Base-by-base conservation (phyloP, 1,139 yeast species). In the Keqinozyma sinolaborantium region DNA sequence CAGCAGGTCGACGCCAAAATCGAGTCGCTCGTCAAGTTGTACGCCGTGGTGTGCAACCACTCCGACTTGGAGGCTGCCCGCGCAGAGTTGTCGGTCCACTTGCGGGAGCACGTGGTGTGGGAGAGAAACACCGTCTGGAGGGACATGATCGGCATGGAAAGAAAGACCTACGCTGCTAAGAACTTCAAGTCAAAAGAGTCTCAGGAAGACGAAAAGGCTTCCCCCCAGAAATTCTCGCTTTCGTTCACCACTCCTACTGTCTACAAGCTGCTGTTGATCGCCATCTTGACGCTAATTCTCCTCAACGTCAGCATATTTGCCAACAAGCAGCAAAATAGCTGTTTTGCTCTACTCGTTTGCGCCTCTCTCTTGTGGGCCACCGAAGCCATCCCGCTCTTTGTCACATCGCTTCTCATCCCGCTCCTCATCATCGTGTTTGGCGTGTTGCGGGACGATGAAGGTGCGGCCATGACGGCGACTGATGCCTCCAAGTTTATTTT, bases 71-170 rank as follows among this genome's bases (percentile, higher is more conserved):
- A 69, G 34, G 45, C 60, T 12, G 69, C 77, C 4, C 63, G 57
- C 39, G 48, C 60, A 9, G 81, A 76, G 44, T 61, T 81, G 41
- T 76, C 79, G 31, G 70, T 81, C 4, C 79, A 73, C 45, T 60
- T 81, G 38, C 71, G 84, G 49, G 87, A 81, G 41, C 85, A 79
- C 48, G 82, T 81, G 31, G 85, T 81, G 7, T 81, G 86, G 83
- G 86, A 80, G 52, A 66, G 86, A 57, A 77, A 79, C 40, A 79
- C 84, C 1, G 79, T 79, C 4, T 80, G 86, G 86, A 73, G 80
- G 48, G 85, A 79, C 48, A 82, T 90, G 86, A 82, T 88, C 53
- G 92, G 92, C 9, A 61, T 88, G 50, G 96, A 90, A 56, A 76
- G 95, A 50, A 79, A 70, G 38, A 50, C 60, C 15, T 63, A 65